Evolutionary conservation across 208 protist species (phyloP), one percentile per base, ranked within the genome.

Genomic region (Spongospora subterranea): DNA sequence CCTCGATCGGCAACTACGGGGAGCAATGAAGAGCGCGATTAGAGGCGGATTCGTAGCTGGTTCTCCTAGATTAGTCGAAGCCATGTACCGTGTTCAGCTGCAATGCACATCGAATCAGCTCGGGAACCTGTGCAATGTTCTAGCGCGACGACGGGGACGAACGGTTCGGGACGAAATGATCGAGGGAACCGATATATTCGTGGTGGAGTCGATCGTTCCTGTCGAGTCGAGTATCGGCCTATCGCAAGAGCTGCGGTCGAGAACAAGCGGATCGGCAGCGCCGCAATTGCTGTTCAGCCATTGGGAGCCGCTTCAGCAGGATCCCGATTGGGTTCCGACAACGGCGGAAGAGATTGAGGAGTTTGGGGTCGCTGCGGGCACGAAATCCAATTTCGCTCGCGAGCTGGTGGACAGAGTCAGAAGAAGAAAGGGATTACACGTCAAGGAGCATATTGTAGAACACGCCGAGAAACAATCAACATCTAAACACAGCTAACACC

Each of bases 221-320:
- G 98, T 99, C 0, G 96, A 96, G 0, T 97, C 99, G 94, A 97
- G 95, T 46, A 99, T 99, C 95, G 98, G 98, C 1, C 96, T 99
- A 92, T 95, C 98, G 0, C 77, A 90, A 60, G 94, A 97, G 39
- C 89, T 97, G 45, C 94, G 97, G 66, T 96, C 96, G 45, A 94
- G 93, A 66, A 99, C 98, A 11, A 97, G 96, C 66, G 98, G 98
- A 46, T 95, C 96, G 20, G 98, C 98, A 11, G 96, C 94, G 43
- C 96, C 98, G 39, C 97, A 99, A 93, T 93, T 99, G 24, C 94
- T 96, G 54, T 99, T 99, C 93, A 94, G 71, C 0, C 90, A 93
- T 89, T 94, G 88, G 88, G 89, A 94, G 46, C 0, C 88, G 0
- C 77, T 95, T 91, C 82, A 98, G 6, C 97, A 98, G 53, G 82